A percentile compares a stretch with the other conserved stretches of the same genome.
phyloP scores from a whole-genome alignment of 306 rosid genomes.

The Quercus agrifolia region DNA sequence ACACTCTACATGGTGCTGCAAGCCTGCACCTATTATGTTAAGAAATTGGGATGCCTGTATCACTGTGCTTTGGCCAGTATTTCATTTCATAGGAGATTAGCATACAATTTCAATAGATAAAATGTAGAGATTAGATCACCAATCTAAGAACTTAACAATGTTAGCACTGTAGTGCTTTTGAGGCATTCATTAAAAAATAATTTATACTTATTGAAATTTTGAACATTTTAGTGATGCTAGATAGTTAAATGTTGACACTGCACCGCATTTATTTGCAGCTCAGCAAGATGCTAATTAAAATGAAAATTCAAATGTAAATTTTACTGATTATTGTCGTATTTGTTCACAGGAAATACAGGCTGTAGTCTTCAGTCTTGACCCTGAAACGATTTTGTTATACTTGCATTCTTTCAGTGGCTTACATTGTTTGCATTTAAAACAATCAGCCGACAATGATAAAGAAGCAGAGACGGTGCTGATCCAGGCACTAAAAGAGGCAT shows the following conservation, averaged over 20 bases:
- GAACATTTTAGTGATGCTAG: not conserved
- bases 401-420: conserved; percentile 17
- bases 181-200: not conserved
- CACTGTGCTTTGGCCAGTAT: not conserved
- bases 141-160: not conserved
- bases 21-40: not conserved
- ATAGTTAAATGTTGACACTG: not conserved
- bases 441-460: not conserved
- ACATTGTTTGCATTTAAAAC: not conserved
- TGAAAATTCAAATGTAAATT: not conserved
- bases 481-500: not conserved
- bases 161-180: not conserved
- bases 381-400: not conserved
- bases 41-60: not conserved
- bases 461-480: not conserved
- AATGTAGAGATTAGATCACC: not conserved
- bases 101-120: not conserved
- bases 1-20: not conserved
- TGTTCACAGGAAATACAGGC: conserved; percentile 25
- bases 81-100: not conserved
- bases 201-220: not conserved
- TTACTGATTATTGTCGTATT: not conserved
- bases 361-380: not conserved
- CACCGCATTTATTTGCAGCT: not conserved
- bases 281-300: not conserved